Conservation (phyloP, 78 protist species). For the Dictyostelium intermedium region DNA sequence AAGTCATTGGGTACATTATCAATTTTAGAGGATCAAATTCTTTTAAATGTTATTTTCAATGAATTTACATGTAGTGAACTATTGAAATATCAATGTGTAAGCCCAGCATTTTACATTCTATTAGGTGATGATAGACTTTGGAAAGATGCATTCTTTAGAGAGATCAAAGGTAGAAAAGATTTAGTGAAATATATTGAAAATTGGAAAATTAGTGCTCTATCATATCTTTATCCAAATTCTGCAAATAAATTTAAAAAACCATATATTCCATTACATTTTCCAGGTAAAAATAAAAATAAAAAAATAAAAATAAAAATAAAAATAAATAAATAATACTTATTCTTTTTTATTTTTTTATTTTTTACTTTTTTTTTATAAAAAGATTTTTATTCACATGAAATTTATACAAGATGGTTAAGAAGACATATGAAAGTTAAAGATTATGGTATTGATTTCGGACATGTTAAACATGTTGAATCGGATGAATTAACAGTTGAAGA, state of each 20-base stretch:
- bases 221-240: not conserved
- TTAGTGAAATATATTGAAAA: not conserved
- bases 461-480: not conserved
- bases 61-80: slow-evolving; percentile 21
- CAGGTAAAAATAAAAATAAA: not conserved
- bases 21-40: slow-evolving; percentile 27
- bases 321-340: not conserved
- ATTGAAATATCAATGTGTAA: slow-evolving; percentile 17
- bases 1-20: slow-evolving; percentile 18
- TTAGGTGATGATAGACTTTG: slow-evolving; percentile 70
- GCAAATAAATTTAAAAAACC: not conserved
- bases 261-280: not conserved
- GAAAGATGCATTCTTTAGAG: slow-evolving; percentile 29
- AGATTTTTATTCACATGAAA: slow-evolving; percentile 22
- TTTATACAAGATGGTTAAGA: slow-evolving; percentile 65
- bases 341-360: not conserved
- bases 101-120: slow-evolving; percentile 46
- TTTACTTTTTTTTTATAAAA: too few species aligned
- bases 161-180: slow-evolving; percentile 17
- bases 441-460: slow-evolving; percentile 6
- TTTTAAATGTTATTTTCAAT: slow-evolving; percentile 17
- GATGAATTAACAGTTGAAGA: slow-evolving; percentile 15
- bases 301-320: too few species aligned
- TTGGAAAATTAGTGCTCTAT: slow-evolving; percentile 62
- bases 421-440: slow-evolving; percentile 27